Evolutionary conservation across 768 basidiomycete species (phyloP).

Genomic region (Termitomyces sp.): DNA sequence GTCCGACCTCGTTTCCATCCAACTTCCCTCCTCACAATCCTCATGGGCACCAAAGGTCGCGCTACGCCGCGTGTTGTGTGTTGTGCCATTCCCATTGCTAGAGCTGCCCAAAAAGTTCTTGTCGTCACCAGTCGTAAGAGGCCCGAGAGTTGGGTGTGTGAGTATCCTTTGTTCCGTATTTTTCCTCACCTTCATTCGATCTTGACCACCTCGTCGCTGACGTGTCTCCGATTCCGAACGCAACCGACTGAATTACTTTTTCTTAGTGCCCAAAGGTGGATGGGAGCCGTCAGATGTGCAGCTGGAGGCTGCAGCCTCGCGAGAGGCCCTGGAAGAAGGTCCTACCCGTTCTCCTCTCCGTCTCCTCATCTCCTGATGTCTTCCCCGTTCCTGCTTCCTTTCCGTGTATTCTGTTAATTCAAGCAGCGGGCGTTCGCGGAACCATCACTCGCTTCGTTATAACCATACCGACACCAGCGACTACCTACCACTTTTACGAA

Average conservation of each 20-base stretch:
- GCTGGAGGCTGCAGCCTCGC: constrained; percentile 82
- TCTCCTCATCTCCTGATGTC: constrained; percentile 69
- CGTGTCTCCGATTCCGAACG: constrained; percentile 8
- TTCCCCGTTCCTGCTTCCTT: constrained; percentile 27
- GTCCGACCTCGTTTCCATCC: neutral
- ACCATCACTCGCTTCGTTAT: constrained; percentile 81
- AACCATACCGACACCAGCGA: constrained; percentile 72
- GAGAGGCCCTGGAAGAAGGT: constrained; percentile 97
- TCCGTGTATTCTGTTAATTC: constrained; percentile 17
- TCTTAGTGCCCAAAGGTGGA: constrained; percentile 85
- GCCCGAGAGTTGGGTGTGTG: constrained; percentile 81
- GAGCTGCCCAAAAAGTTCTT: constrained; percentile 70
- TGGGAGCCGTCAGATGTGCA: constrained; percentile 80
- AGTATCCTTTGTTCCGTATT: constrained; percentile 34
- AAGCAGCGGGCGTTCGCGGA: constrained; percentile 83
- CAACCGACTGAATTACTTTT: constrained; percentile 7
- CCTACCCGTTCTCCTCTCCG: constrained; percentile 75
- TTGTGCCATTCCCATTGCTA: constrained; percentile 82
- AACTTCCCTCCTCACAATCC: constrained; percentile 5
- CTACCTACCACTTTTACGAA: constrained; percentile 89
- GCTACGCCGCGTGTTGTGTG: constrained; percentile 81
- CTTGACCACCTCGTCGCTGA: constrained; percentile 1
- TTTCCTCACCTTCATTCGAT: constrained; percentile 9
- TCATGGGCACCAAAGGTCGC: constrained; percentile 68
- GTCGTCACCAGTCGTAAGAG: constrained; percentile 83